Base-by-base conservation (phyloP, 352 stramenopile species). In the Pythium biforme region DNA sequence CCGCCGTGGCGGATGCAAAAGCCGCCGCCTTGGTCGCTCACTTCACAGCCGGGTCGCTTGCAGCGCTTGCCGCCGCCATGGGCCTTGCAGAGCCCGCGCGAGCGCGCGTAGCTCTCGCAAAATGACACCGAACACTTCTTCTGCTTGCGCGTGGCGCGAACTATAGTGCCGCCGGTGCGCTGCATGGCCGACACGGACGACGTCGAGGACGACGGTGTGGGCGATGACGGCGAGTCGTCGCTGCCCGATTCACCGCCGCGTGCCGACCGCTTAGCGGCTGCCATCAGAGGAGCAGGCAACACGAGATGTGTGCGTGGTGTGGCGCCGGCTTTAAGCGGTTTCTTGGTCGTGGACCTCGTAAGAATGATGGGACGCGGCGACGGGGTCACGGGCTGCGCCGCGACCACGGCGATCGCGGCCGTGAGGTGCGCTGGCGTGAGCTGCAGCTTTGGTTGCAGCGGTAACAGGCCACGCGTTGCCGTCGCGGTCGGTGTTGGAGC, bases 1-100 rank as follows among this genome's bases (percentile, higher is more conserved):
- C 81, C 84, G 4, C 84, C 84, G 55, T 92, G 84, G 39, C 81
- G 89, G 65, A 90, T 90, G 66, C 84, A 94, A 29, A 90, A 88
- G 0, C 84, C 84, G 8, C 81, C 83, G 3, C 62, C 62, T 29
- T 69, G 62, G 55, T 69, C 62, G 37, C 62, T 69, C 14, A 69
- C 48, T 11, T 52, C 59, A 55, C 62, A 69, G 22, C 62, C 62
- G 4, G 62, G 31, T 15, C 52, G 49, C 26, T 70, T 68, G 60
- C 79, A 88, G 20, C 76, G 79, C 56, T 83, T 83, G 48, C 76
- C 76, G 14, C 79, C 78, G 19, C 78, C 78, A 51, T 88, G 78
- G 19, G 72, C 75, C 26, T 69, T 69, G 29, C 62, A 69, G 2
- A 69, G 55, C 0, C 62, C 62, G 25, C 62, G 48, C 39, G 62